These are phyloP conservation scores for Leishmania mexicana DNA, from an alignment of 208 protist genomes.

Conservation along the genomic window DNA sequence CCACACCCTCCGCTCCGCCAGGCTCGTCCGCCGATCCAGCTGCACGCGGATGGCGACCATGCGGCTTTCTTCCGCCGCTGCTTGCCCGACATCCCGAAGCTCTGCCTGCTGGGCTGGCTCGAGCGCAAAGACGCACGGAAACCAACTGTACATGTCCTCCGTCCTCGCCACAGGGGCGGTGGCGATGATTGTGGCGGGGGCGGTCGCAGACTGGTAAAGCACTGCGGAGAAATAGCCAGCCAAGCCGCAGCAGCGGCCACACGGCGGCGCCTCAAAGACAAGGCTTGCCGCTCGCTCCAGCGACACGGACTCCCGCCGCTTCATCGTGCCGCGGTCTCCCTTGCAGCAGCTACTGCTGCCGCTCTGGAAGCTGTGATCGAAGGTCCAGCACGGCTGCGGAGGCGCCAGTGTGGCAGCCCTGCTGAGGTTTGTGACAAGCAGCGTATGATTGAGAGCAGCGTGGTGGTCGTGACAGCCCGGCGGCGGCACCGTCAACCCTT, in stretches of 20 bases:
- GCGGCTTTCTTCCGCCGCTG: background rate
- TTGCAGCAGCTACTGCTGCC: background rate
- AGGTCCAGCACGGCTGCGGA: slow-evolving; percentile 84
- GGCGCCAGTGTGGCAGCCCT: slow-evolving; percentile 48
- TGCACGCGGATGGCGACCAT: slow-evolving; percentile 34
- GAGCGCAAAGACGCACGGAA: slow-evolving; percentile 74
- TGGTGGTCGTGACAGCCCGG: slow-evolving; percentile 52
- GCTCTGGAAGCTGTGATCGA: slow-evolving; percentile 44
- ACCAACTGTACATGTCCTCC: slow-evolving; percentile 86
- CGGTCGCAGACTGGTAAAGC: slow-evolving; percentile 45
- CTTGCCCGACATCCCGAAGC: slow-evolving; percentile 32
- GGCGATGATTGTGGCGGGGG: slow-evolving; percentile 21
- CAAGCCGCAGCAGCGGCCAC: slow-evolving; percentile 64
- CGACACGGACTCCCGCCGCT: background rate
- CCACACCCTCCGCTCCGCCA: slow-evolving; percentile 51
- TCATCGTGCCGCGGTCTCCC: background rate
- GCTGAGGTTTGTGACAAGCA: slow-evolving; percentile 75
- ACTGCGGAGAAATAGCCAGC: slow-evolving; percentile 75
- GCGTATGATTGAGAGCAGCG: slow-evolving; percentile 65
- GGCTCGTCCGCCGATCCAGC: slow-evolving; percentile 42
- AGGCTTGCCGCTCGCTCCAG: slow-evolving; percentile 46
- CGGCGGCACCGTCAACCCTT: slow-evolving; percentile 61
- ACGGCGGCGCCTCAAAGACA: slow-evolving; percentile 37
- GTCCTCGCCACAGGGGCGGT: slow-evolving; percentile 43
- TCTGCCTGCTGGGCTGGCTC: slow-evolving; percentile 41